These are phyloP conservation scores for Aegilops speltoides DNA, from an alignment of 176 grass and related monocot genomes.

Conservation along the genomic window DNA sequence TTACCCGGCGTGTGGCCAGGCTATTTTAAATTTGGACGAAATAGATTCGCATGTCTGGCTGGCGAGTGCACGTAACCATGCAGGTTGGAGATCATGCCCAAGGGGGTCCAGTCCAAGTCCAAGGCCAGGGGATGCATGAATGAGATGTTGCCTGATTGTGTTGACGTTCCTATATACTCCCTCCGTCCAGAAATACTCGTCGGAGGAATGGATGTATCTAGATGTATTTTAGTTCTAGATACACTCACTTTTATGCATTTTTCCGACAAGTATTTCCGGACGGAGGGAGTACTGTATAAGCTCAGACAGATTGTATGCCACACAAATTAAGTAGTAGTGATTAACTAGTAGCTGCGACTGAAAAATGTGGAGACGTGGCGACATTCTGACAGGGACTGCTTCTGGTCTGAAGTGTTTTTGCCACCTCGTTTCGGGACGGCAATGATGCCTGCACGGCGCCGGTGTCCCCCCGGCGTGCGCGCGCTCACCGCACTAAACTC, in stretches of 20 bases:
- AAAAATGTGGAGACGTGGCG: background rate
- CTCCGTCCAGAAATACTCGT: no score
- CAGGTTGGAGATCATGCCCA: background rate
- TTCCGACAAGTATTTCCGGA: no score
- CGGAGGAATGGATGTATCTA: no score
- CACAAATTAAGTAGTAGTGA: no score
- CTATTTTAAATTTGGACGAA: background rate
- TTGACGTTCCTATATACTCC: no score
- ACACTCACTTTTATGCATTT: no score
- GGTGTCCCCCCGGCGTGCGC: background rate
- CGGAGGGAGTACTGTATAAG: no score
- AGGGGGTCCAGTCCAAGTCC: background rate
- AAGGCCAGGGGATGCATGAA: background rate
- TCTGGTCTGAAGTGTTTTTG: background rate
- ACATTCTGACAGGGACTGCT: background rate
- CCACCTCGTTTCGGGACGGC: background rate
- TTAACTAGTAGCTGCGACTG: no score
- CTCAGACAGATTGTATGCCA: no score
- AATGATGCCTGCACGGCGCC: constrained; percentile 39
- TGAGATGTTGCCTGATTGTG: background rate
- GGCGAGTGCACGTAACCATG: background rate
- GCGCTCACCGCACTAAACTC: background rate
- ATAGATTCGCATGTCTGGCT: background rate
- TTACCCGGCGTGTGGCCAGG: background rate
- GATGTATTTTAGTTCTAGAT: no score